Evolutionary conservation across 140 eudicot genomes (phyloP).

Genomic region (Anethum foeniculum): DNA sequence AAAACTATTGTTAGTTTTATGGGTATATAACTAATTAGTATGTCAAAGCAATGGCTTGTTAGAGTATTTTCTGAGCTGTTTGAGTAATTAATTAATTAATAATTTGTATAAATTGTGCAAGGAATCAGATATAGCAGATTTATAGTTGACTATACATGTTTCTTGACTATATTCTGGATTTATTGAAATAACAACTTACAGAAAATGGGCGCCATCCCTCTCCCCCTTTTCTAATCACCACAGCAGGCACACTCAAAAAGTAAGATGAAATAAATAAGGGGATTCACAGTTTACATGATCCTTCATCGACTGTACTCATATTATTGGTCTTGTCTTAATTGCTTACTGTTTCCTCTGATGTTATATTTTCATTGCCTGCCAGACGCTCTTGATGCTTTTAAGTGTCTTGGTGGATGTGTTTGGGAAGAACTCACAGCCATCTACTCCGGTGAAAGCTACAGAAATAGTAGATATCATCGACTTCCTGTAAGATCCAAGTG

Average conservation of each 20-base stretch:
- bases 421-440: constrained; percentile 67
- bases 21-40: not conserved
- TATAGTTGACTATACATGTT: not conserved
- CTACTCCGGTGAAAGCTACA: constrained; percentile 66
- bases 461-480: constrained; percentile 65
- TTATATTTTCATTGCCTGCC: constrained; percentile 12
- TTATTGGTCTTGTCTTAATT: not conserved
- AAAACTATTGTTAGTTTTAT: not conserved
- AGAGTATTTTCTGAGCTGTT: not conserved
- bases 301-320: not conserved
- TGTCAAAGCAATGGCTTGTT: not conserved
- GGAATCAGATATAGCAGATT: no score
- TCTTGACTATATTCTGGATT: not conserved
- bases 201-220: not conserved
- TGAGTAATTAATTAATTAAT: not conserved
- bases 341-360: constrained; percentile 1
- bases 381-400: constrained; percentile 63
- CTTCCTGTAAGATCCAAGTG: constrained; percentile 50
- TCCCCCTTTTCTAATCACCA: not conserved
- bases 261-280: not conserved
- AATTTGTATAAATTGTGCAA: not conserved
- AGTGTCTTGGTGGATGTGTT: constrained; percentile 73
- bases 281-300: not conserved
- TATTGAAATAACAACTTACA: not conserved
- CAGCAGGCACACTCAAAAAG: not conserved